A percentile compares a stretch with the other conserved stretches of the same genome.
These are phyloP conservation scores for Diaporthe amygdali DNA, from an alignment of 2,329 filamentous ascomycete species.

Conservation along the genomic window DNA sequence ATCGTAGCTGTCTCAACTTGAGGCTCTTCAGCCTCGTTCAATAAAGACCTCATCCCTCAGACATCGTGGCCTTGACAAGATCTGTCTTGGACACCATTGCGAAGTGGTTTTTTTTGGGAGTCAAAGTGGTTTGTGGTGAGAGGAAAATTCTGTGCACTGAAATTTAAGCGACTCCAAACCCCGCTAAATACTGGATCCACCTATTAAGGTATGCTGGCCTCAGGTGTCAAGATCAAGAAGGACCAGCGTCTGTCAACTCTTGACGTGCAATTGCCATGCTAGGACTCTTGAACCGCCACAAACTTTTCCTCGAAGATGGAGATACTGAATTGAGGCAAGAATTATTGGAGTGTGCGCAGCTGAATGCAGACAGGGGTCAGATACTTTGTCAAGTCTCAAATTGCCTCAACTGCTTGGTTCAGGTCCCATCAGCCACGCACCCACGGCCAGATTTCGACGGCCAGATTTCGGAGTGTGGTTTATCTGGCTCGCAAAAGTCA, in stretches of 20 bases:
- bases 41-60: not conserved
- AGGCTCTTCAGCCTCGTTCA: slow-evolving; percentile 20
- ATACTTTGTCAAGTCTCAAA: not conserved
- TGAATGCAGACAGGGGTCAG: not conserved
- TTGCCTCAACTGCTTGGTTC: not conserved
- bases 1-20: not conserved
- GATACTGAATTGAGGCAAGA: not conserved
- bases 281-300: too few species aligned
- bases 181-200: slow-evolving; percentile 6
- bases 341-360: too few species aligned
- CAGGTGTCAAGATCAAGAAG: not conserved
- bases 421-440: too few species aligned
- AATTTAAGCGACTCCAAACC: slow-evolving; percentile 24
- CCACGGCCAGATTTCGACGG: too few species aligned
- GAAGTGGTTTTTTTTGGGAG: not conserved
- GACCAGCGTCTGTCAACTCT: not conserved
- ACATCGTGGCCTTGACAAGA: not conserved
- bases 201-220: not conserved
- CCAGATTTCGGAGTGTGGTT: not conserved
- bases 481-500: not conserved
- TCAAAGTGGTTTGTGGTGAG: not conserved
- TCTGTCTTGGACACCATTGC: not conserved
- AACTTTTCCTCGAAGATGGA: too few species aligned
- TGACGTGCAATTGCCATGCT: not conserved
- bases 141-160: slow-evolving; percentile 22